These are phyloP conservation scores for Lantana camara DNA, from an alignment of 257 asterid genomes.

Conservation along the genomic window DNA sequence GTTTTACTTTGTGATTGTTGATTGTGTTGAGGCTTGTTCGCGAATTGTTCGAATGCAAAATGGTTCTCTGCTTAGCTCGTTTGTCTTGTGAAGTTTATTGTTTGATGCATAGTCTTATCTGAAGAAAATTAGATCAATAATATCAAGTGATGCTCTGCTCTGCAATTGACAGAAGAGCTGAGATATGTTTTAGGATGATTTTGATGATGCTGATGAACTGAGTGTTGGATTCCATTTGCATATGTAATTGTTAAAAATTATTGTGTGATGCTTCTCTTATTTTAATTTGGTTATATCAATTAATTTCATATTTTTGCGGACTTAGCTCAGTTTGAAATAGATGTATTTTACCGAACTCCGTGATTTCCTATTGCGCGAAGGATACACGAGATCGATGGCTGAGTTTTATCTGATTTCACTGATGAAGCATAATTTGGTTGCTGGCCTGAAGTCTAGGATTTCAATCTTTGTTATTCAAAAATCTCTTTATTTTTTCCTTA, in stretches of 20 bases:
- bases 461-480: background rate
- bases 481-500: too few species aligned
- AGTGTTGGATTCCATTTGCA: too few species aligned
- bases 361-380: background rate
- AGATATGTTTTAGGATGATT: too few species aligned
- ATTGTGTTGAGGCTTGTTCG: background rate
- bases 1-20: too few species aligned
- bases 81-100: background rate
- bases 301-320: background rate
- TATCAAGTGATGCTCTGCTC: background rate
- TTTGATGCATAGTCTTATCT: too few species aligned
- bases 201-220: background rate
- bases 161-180: too few species aligned
- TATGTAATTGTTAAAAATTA: too few species aligned
- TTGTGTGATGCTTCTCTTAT: background rate
- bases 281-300: background rate
- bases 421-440: background rate
- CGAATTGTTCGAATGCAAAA: too few species aligned
- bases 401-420: background rate
- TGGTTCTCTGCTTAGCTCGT: too few species aligned
- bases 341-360: background rate
- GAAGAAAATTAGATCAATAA: background rate
- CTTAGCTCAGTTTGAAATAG: background rate
- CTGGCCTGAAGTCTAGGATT: background rate
- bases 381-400: background rate